phyloP scores from a whole-genome alignment of 768 basidiomycete species.

The Lentinus brumalis region DNA sequence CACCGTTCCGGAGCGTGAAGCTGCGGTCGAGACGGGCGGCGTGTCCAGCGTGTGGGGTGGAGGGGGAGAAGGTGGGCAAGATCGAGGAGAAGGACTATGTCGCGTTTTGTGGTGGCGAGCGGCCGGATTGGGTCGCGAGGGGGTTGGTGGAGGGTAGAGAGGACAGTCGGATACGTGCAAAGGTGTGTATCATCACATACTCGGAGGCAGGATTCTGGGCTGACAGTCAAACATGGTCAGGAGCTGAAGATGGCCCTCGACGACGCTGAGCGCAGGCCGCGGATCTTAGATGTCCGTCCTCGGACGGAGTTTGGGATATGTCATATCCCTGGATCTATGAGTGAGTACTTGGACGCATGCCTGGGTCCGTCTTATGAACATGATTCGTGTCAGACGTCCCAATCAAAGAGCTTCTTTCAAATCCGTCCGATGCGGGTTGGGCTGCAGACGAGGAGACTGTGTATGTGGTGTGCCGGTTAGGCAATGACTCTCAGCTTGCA shows the following conservation, averaged over 20 bases:
- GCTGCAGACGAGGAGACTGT: constrained; percentile 31
- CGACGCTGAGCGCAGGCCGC: constrained; percentile 21
- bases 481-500: constrained; percentile 93
- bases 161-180: constrained; percentile 33
- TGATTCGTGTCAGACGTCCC: constrained; percentile 65
- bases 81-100: constrained; percentile 76
- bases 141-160: constrained; percentile 43
- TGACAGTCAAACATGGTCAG: constrained; percentile 35
- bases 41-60: constrained; percentile 75
- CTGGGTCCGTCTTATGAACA: too few relatives aligned
- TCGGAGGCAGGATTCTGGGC: not conserved
- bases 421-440: constrained; percentile 45
- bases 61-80: constrained; percentile 42
- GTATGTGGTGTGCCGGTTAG: constrained; percentile 80
- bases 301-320: constrained; percentile 86
- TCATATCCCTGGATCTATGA: constrained; percentile 68
- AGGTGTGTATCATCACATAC: constrained; percentile 24
- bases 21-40: constrained; percentile 69
- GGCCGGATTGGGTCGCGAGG: constrained; percentile 62
- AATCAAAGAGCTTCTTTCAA: constrained; percentile 59
- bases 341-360: constrained; percentile 44
- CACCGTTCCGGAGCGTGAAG: constrained; percentile 82
- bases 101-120: constrained; percentile 78
- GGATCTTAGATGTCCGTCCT: constrained; percentile 80
- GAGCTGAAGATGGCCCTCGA: constrained; percentile 47